phyloP scores from a whole-genome alignment of 2,329 filamentous ascomycete species.

The Apiospora marii region DNA sequence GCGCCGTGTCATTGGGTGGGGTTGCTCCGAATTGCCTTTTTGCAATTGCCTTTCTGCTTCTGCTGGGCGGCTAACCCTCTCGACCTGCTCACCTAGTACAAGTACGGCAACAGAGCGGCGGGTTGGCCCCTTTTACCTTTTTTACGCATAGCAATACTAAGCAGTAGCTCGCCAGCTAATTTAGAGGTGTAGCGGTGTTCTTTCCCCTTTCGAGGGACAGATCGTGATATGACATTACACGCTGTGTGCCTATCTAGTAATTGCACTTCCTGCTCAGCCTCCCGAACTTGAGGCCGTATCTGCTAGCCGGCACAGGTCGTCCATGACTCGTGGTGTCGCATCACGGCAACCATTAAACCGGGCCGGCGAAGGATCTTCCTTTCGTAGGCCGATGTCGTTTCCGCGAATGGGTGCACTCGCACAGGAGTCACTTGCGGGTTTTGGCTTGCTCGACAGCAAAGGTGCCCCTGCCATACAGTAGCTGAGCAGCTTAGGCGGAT shows the following conservation, averaged over 20 bases:
- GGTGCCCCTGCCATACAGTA: not conserved
- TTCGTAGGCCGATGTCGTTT: not conserved
- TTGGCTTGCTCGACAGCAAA: not conserved
- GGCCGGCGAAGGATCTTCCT: not conserved
- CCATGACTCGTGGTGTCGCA: constrained; percentile 12
- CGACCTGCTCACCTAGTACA: not conserved
- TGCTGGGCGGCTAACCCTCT: constrained; percentile 1
- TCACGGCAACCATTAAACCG: constrained; percentile 16
- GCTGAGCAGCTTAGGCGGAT: not conserved
- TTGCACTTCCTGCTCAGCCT: constrained; percentile 3
- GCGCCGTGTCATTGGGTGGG: not conserved
- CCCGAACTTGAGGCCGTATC: not conserved
- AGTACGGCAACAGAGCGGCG: constrained; percentile 9
- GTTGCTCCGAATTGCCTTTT: constrained; percentile 6
- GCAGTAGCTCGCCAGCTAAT: not conserved
- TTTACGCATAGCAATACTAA: constrained; percentile 1
- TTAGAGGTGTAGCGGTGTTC: not conserved
- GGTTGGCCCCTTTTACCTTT: not conserved
- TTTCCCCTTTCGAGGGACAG: not conserved
- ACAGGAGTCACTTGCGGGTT: not conserved
- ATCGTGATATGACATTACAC: not conserved
- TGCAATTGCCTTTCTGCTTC: constrained; percentile 10
- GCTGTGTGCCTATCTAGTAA: not conserved
- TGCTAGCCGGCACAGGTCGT: not conserved
- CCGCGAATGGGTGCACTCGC: not conserved